A percentile compares a stretch with the other conserved stretches of the same genome.
Evolutionary conservation across 2,329 filamentous ascomycete species (phyloP).

Genomic region (Aureobasidium lini): DNA sequence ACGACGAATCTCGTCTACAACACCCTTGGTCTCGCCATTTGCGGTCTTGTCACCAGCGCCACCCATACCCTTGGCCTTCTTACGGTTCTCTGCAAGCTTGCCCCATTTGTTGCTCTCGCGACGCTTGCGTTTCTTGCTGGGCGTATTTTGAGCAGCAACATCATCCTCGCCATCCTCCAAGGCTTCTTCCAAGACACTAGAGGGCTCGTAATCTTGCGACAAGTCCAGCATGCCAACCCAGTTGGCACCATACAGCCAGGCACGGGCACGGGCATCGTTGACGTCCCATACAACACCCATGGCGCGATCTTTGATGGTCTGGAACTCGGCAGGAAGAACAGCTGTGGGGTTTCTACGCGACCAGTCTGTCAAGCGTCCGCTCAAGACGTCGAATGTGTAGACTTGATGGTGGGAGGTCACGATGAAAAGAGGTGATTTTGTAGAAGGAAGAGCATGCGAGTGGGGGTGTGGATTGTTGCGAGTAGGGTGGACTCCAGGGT

Average conservation of each 20-base stretch:
- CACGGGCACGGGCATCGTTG: slow-evolving; percentile 43
- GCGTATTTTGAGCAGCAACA: slow-evolving; percentile 8
- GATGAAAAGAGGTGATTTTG: slow-evolving; percentile 50
- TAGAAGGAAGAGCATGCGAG: slow-evolving; percentile 49
- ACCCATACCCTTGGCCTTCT: slow-evolving; percentile 41
- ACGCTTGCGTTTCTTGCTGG: slow-evolving; percentile 36
- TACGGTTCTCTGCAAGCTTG: slow-evolving; percentile 22
- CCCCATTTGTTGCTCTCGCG: slow-evolving; percentile 15
- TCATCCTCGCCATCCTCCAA: slow-evolving; percentile 7
- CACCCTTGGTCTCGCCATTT: slow-evolving; percentile 23
- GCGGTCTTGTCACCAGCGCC: slow-evolving; percentile 51
- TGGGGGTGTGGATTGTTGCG: slow-evolving; percentile 44
- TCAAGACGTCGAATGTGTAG: slow-evolving; percentile 70
- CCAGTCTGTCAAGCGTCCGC: slow-evolving; percentile 75
- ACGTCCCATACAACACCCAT: slow-evolving; percentile 83
- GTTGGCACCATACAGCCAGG: slow-evolving; percentile 80
- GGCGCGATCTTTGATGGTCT: slow-evolving; percentile 65
- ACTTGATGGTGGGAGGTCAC: slow-evolving; percentile 60
- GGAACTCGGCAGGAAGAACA: slow-evolving; percentile 66
- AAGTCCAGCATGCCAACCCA: slow-evolving; percentile 94
- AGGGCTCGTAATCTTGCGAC: slow-evolving; percentile 54
- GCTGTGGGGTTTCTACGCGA: slow-evolving; percentile 73
- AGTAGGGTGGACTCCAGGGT: slow-evolving; percentile 43
- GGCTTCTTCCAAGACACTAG: neutral
- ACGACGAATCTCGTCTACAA: slow-evolving; percentile 23